Percentiles rank a stretch among this genome's conserved stretches.
Evolutionary conservation across 169 alveolate genomes (phyloP).

Genomic region (Blepharisma undulans): DNA sequence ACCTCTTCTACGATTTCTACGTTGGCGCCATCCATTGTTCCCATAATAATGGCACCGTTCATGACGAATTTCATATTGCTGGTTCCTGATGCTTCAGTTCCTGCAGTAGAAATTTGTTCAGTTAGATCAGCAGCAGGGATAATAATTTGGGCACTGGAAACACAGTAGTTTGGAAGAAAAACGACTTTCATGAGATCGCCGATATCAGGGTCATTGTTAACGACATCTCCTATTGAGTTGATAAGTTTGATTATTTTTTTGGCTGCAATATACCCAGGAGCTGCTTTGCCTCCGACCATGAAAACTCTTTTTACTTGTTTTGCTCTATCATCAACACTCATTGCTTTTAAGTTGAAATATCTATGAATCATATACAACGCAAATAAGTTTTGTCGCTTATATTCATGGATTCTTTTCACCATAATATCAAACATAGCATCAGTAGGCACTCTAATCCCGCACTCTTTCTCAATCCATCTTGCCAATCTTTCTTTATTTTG

Average conservation of each 20-base stretch:
- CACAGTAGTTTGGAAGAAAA: slow-evolving; percentile 93
- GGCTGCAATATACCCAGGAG: slow-evolving; percentile 92
- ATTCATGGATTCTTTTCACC: slow-evolving; percentile 95
- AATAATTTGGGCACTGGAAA: slow-evolving; percentile 89
- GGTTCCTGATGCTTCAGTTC: slow-evolving; percentile 96
- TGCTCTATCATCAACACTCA: slow-evolving; percentile 82
- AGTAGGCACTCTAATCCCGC: slow-evolving; percentile 69
- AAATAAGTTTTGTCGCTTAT: slow-evolving; percentile 91
- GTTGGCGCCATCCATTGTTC: slow-evolving; percentile 96
- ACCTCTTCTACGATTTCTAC: slow-evolving; percentile 94
- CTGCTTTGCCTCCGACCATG: slow-evolving; percentile 94
- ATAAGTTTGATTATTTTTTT: slow-evolving; percentile 92
- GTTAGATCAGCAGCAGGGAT: slow-evolving; percentile 94
- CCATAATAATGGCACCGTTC: slow-evolving; percentile 94
- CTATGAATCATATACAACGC: slow-evolving; percentile 90
- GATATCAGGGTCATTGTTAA: slow-evolving; percentile 91
- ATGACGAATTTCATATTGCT: slow-evolving; percentile 94
- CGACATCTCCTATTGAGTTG: slow-evolving; percentile 83
- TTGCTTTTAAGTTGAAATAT: slow-evolving; percentile 65
- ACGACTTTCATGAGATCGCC: slow-evolving; percentile 85
- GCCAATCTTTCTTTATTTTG: slow-evolving; percentile 82
- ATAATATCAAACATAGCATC: slow-evolving; percentile 89
- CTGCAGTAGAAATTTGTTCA: slow-evolving; percentile 94
- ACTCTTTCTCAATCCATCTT: slow-evolving; percentile 82
- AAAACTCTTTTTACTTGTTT: slow-evolving; percentile 86